These are phyloP conservation scores for Discostella stelligera DNA, from an alignment of 352 stramenopile species.

Conservation along the genomic window DNA sequence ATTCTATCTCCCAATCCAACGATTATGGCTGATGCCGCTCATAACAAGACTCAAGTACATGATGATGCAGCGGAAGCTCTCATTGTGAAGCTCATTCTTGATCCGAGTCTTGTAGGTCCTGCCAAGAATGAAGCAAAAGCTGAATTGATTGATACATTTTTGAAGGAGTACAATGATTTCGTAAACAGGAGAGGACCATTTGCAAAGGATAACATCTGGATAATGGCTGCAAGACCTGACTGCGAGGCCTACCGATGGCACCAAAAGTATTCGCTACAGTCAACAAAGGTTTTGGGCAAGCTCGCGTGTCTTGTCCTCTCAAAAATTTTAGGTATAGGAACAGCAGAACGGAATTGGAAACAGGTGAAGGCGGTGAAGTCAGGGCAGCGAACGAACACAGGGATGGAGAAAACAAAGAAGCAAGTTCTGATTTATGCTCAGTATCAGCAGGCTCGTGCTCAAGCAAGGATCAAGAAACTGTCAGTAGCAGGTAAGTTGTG, in stretches of 20 bases:
- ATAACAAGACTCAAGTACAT: slow-evolving; percentile 17
- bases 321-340: slow-evolving; percentile 26
- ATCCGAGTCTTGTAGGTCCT: slow-evolving; percentile 1
- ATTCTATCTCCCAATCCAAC: slow-evolving; percentile 20
- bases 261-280: slow-evolving; percentile 4
- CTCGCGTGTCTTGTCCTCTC: slow-evolving; percentile 3
- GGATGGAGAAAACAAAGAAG: slow-evolving; percentile 14
- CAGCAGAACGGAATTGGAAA: background rate
- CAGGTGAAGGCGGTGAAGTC: slow-evolving; percentile 4
- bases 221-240: slow-evolving; percentile 2
- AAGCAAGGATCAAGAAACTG: background rate
- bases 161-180: no score
- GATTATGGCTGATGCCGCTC: slow-evolving; percentile 17
- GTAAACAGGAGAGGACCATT: background rate
- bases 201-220: slow-evolving; percentile 27
- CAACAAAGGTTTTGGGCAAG: slow-evolving; percentile 1
- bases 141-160: no score
- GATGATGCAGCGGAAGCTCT: slow-evolving; percentile 7
- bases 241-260: slow-evolving; percentile 12
- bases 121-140: background rate
- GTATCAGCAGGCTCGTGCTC: slow-evolving; percentile 5
- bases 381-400: slow-evolving; percentile 2
- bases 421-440: slow-evolving; percentile 11
- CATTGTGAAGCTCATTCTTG: slow-evolving; percentile 26
- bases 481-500: slow-evolving; percentile 14